Evolutionary conservation across 345 rosid species (phyloP).

Genomic region (Pugionium dolabratum): DNA sequence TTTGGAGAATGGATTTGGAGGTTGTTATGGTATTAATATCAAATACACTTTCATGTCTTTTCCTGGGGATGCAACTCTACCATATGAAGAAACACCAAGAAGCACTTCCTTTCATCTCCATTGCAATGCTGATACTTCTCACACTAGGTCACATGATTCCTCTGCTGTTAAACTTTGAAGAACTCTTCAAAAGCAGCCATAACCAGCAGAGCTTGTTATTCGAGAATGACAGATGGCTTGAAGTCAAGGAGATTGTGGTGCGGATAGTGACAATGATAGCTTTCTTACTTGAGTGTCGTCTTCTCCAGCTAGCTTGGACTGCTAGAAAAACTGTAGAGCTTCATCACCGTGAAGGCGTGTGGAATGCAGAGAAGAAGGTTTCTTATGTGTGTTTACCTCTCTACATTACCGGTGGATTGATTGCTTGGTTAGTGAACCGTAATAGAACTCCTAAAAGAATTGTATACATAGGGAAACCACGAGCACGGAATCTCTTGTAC

Average conservation of each 20-base stretch:
- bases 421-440: conserved; percentile 58
- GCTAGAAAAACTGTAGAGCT: conserved; percentile 49
- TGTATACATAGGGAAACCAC: conserved; percentile 35
- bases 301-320: conserved; percentile 79
- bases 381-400: conserved; percentile 56
- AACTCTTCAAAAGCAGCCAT: conserved; percentile 50
- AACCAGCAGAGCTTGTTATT: conserved; percentile 60
- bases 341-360: conserved; percentile 38
- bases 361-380: conserved; percentile 74
- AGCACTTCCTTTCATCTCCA: conserved; percentile 66
- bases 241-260: conserved; percentile 78
- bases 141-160: conserved; percentile 83
- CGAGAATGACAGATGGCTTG: conserved; percentile 77
- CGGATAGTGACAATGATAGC: conserved; percentile 81
- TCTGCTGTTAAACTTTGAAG: conserved; percentile 74
- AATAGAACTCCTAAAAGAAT: conserved; percentile 36
- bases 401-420: conserved; percentile 61
- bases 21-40: conserved; percentile 70
- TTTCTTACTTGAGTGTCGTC: conserved; percentile 74
- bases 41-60: conserved; percentile 69
- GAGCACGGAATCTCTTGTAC: neutral
- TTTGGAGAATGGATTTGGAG: conserved; percentile 94
- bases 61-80: conserved; percentile 70
- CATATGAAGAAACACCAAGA: conserved; percentile 74
- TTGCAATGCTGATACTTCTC: conserved; percentile 62